Percentiles rank a stretch among this genome's conserved stretches.
These are phyloP conservation scores for Pseudogymnoascus sp. DNA, from an alignment of 2,329 filamentous ascomycete genomes.

Conservation along the genomic window DNA sequence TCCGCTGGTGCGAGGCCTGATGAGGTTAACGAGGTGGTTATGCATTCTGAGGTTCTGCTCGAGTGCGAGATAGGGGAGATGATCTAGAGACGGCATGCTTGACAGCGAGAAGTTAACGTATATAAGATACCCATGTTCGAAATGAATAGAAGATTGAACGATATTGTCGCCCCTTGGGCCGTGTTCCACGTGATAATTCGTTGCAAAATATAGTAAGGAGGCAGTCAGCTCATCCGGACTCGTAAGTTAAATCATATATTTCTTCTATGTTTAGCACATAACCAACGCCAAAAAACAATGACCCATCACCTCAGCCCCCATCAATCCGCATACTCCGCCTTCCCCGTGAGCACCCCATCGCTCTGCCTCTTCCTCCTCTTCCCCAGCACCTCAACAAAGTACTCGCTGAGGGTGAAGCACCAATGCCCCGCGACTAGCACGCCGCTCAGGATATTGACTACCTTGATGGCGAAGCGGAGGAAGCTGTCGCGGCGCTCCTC, in stretches of 20 bases:
- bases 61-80: not conserved
- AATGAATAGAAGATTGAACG: not conserved
- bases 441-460: slow-evolving; percentile 85
- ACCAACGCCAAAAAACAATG: not conserved
- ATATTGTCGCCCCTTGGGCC: not conserved
- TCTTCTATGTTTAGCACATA: slow-evolving; percentile 6
- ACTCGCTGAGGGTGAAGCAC: slow-evolving; percentile 79
- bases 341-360: slow-evolving; percentile 30
- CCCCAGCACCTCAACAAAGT: slow-evolving; percentile 51
- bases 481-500: slow-evolving; percentile 72
- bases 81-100: not conserved
- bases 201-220: not conserved
- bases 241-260: not conserved
- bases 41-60: not conserved
- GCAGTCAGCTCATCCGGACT: not conserved
- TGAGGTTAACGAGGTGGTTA: not conserved
- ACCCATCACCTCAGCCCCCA: slow-evolving; percentile 1
- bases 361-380: slow-evolving; percentile 24
- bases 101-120: not conserved
- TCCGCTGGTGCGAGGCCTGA: not conserved
- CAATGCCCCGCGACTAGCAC: slow-evolving; percentile 91
- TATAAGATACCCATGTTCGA: slow-evolving; percentile 4
- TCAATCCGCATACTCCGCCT: slow-evolving; percentile 23
- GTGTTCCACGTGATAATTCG: not conserved
- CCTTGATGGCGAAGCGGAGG: slow-evolving; percentile 64